Conservation (phyloP, 768 basidiomycete genomes). For the Krasilnikovozyma curviuscula region DNA sequence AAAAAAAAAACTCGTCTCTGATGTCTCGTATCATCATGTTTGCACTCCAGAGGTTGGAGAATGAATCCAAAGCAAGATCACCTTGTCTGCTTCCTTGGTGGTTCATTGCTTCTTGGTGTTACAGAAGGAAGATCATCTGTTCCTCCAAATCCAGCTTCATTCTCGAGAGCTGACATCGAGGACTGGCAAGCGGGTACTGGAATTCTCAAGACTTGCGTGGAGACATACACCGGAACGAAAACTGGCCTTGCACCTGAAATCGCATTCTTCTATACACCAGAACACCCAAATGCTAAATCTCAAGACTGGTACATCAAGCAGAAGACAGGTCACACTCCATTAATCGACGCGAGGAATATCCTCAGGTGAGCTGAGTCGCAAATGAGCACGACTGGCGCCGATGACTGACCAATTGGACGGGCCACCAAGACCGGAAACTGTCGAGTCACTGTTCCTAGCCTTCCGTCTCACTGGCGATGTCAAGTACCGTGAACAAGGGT, state of each 20-base stretch:
- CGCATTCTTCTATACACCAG: constrained; percentile 55
- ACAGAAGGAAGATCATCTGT: constrained; percentile 39
- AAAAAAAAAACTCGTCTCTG: background rate
- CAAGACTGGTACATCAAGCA: constrained; percentile 78
- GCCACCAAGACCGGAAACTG: constrained; percentile 60
- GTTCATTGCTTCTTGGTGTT: constrained; percentile 76
- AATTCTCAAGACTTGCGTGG: constrained; percentile 71
- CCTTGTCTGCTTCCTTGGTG: constrained; percentile 84
- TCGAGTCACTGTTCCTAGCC: constrained; percentile 81
- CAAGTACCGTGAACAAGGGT: constrained; percentile 43
- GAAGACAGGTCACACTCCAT: constrained; percentile 10
- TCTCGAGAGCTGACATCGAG: constrained; percentile 43
- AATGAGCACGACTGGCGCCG: background rate
- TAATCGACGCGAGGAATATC: constrained; percentile 79
- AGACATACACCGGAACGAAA: constrained; percentile 30
- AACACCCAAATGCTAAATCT: constrained; percentile 35
- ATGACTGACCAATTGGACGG: background rate
- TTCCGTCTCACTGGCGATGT: constrained; percentile 72
- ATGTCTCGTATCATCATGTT: background rate
- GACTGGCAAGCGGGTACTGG: constrained; percentile 69
- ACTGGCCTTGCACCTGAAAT: constrained; percentile 81
- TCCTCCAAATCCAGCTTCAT: constrained; percentile 44
- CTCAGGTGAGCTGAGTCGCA: constrained; percentile 38
- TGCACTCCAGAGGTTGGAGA: constrained; percentile 41
- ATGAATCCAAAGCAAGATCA: constrained; percentile 81